Evolutionary conservation across 805 yeast genomes (phyloP).

Genomic region (Torulaspora maleeae): DNA sequence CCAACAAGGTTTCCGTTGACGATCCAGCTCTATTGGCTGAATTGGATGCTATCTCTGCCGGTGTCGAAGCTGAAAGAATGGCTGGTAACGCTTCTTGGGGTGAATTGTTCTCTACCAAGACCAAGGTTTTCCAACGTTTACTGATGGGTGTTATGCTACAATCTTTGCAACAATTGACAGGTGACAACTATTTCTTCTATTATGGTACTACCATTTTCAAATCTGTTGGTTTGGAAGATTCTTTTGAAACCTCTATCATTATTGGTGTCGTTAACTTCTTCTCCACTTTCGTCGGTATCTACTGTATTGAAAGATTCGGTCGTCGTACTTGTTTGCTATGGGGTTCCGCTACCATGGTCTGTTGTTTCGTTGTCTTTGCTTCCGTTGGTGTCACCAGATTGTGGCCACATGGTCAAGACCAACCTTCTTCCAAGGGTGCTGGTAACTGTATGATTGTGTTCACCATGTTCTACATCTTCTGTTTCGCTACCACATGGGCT

Average conservation of each 20-base stretch:
- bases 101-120: slow-evolving; percentile 63
- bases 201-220: slow-evolving; percentile 61
- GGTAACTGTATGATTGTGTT: slow-evolving; percentile 71
- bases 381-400: slow-evolving; percentile 53
- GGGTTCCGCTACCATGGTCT: slow-evolving; percentile 48
- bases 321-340: slow-evolving; percentile 45
- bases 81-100: slow-evolving; percentile 67
- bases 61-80: slow-evolving; percentile 53
- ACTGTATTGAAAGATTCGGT: slow-evolving; percentile 51
- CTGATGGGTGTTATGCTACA: slow-evolving; percentile 52
- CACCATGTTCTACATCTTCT: slow-evolving; percentile 65
- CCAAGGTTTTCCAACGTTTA: slow-evolving; percentile 48
- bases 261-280: slow-evolving; percentile 58
- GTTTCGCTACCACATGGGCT: slow-evolving; percentile 74
- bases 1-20: slow-evolving; percentile 51
- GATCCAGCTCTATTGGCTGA: slow-evolving; percentile 54
- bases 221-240: slow-evolving; percentile 56
- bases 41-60: slow-evolving; percentile 53
- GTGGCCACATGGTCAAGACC: slow-evolving; percentile 41
- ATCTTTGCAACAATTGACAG: slow-evolving; percentile 64
- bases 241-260: slow-evolving; percentile 56
- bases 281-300: slow-evolving; percentile 51
- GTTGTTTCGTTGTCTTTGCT: slow-evolving; percentile 48
- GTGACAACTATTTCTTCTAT: slow-evolving; percentile 64
- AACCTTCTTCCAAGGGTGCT: slow-evolving; percentile 45